A percentile compares a stretch with the other conserved stretches of the same genome.
Conservation (phyloP, 2,329 filamentous ascomycete genomes). For the Aspergillus sp. region DNA sequence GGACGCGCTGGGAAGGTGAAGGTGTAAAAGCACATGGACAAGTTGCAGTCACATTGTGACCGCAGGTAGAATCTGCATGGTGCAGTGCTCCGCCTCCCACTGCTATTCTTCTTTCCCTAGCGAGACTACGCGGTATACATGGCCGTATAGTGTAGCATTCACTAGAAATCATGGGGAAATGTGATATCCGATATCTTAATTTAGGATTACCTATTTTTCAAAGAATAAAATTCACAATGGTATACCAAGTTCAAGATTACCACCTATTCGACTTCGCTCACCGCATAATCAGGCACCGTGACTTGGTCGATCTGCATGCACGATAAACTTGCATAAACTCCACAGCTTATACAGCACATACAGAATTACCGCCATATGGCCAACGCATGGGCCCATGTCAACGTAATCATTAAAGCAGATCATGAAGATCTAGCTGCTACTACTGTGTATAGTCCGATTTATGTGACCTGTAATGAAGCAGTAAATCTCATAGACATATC, state of each 20-base stretch:
- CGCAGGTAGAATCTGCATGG: constrained; percentile 14
- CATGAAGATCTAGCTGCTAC: constrained; percentile 60
- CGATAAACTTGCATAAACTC: constrained; percentile 12
- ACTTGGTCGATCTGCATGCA: constrained; percentile 64
- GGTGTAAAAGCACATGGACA: neutral
- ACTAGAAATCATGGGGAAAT: constrained; percentile 60
- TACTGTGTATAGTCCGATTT: constrained; percentile 75
- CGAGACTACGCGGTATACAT: constrained; percentile 7
- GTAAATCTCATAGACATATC: constrained; percentile 43
- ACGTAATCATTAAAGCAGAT: constrained; percentile 67
- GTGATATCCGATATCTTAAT: constrained; percentile 51
- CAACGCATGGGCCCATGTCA: constrained; percentile 68
- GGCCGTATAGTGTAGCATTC: constrained; percentile 13
- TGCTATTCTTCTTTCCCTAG: constrained; percentile 11
- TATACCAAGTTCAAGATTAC: too few species aligned
- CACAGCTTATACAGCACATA: constrained; percentile 45
- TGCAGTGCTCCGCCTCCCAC: constrained; percentile 11
- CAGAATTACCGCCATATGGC: neutral
- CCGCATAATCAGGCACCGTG: constrained; percentile 31
- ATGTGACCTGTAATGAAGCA: constrained; percentile 75
- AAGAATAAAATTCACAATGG: too few species aligned
- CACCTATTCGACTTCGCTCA: too few species aligned
- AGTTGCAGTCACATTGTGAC: constrained; percentile 17
- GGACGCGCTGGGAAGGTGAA: constrained; percentile 7
- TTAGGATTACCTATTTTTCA: too few species aligned